Percentiles rank a stretch among this genome's conserved stretches.
Evolutionary conservation across 1,284 basidiomycete species (phyloP).

Genomic region (Melampsora abietis-canadensis): DNA sequence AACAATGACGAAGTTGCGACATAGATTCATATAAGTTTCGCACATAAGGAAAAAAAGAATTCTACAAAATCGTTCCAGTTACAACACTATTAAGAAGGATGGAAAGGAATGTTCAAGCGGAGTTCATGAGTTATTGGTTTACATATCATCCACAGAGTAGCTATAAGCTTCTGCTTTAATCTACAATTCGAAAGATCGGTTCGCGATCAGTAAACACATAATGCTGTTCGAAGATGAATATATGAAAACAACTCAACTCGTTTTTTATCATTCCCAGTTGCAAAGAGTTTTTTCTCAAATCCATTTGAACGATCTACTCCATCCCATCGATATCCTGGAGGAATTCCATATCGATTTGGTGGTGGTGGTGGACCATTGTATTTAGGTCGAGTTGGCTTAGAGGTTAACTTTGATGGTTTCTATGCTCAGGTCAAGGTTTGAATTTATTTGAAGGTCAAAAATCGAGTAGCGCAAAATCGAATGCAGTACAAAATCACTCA

Average conservation of each 20-base stretch:
- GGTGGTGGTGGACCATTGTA: slow-evolving; percentile 83
- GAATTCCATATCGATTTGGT: slow-evolving; percentile 91
- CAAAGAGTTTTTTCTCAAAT: slow-evolving; percentile 88
- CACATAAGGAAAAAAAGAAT: too few relatives aligned
- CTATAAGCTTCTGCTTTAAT: slow-evolving; percentile 37
- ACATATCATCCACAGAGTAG: slow-evolving; percentile 43
- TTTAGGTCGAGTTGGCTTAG: slow-evolving; percentile 60
- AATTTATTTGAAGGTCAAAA: too few relatives aligned
- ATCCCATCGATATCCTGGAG: slow-evolving; percentile 94
- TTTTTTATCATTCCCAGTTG: slow-evolving; percentile 70
- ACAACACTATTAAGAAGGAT: too few relatives aligned
- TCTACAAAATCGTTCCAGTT: too few relatives aligned
- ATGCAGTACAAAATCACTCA: slow-evolving; percentile 54
- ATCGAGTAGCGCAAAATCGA: neutral
- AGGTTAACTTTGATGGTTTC: slow-evolving; percentile 26
- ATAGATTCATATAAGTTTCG: too few relatives aligned
- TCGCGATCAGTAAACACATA: neutral
- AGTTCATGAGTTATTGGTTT: slow-evolving; percentile 1
- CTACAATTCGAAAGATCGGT: neutral
- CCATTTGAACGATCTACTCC: slow-evolving; percentile 72
- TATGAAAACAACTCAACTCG: slow-evolving; percentile 26
- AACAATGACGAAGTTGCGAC: too few relatives aligned
- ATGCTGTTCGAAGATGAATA: neutral
- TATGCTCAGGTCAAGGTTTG: slow-evolving; percentile 2
- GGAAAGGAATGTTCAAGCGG: too few relatives aligned